Evolutionary conservation across 345 rosid species (phyloP), one percentile per base, ranked within the genome.

Genomic region (Eucalyptus curtisii): DNA sequence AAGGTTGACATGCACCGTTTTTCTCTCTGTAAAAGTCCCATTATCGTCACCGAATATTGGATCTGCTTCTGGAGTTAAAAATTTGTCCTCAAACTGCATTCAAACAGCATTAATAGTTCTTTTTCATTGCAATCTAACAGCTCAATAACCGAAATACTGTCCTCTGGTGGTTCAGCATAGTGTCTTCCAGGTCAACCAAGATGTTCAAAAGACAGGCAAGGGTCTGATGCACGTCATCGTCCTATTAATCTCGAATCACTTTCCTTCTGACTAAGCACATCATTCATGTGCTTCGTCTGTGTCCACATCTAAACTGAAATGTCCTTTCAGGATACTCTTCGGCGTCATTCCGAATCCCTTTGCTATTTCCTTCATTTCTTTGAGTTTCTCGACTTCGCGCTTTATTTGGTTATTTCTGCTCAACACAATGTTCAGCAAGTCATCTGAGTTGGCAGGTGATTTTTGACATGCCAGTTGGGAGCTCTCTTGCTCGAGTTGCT

Each of bases 271-370:
- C 81, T 4, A 76, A 76, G 84, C 47, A 40, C 30, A 40, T 86
- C 30, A 27, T 11, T 76, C 8, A 76, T 13, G 86, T n/a, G 53
- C 87, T 27, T 44, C 3, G 24, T 22, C 85, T 24, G 45, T 47
- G n/a, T 93, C 92, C 59, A 92, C 61, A 47, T 91, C 94, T 86
- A 94, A 66, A 90, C 93, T 92, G 87, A 93, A 96, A 86, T 90
- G 92, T 86, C 94, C 96, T 92, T 88, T 93, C 52, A 94, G 93
- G 57, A 93, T 91, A 80, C 87, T 88, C 90, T 92, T 95, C 13
- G 96, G 88, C 42, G 95, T 94, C 92, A 92, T 93, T 50, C 97
- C 99, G 82, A 97, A 96, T 85, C 98, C 99, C 9, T 90, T 95
- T 87, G 95, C 93, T 59, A 96, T 96, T 91, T 91, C 91, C 93